These are phyloP conservation scores for Trichosporon faecale DNA, from an alignment of 1,284 basidiomycete species.

Conservation along the genomic window DNA sequence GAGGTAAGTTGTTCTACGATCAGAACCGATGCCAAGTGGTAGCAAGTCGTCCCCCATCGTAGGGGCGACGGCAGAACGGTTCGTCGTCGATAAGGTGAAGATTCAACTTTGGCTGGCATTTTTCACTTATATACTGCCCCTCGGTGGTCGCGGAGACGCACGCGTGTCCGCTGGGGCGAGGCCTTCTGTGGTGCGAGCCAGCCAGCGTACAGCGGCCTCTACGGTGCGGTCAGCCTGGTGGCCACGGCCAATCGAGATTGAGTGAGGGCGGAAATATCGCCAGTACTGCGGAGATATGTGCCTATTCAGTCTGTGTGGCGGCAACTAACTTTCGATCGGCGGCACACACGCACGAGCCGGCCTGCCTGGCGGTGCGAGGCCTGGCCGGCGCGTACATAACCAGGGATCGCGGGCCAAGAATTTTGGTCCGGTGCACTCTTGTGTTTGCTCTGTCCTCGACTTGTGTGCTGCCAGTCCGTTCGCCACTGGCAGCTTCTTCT, in stretches of 20 bases:
- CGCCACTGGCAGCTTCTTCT: too few relatives aligned
- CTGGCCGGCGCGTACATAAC: neutral
- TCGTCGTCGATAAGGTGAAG: constrained; percentile 12
- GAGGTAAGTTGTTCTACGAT: constrained; percentile 23
- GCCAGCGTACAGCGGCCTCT: neutral
- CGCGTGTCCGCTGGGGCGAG: neutral
- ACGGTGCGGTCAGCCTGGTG: too few relatives aligned
- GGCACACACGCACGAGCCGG: neutral
- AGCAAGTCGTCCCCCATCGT: constrained; percentile 3
- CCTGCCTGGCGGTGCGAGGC: neutral
- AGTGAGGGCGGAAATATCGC: neutral
- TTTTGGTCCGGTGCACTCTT: neutral
- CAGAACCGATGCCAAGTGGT: constrained; percentile 15
- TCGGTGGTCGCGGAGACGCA: neutral
- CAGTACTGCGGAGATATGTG: neutral
- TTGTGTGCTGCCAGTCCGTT: too few relatives aligned
- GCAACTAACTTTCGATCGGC: neutral
- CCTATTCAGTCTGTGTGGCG: neutral
- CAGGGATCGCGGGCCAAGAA: neutral
- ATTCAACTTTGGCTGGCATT: neutral
- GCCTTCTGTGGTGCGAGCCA: neutral
- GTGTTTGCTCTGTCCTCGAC: neutral
- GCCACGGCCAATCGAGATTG: neutral
- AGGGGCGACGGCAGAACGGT: constrained; percentile 13
- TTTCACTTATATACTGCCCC: neutral